Evolutionary conservation across 345 rosid species (phyloP), one percentile per base, ranked within the genome.

Genomic region (Eucalyptus urophylla): DNA sequence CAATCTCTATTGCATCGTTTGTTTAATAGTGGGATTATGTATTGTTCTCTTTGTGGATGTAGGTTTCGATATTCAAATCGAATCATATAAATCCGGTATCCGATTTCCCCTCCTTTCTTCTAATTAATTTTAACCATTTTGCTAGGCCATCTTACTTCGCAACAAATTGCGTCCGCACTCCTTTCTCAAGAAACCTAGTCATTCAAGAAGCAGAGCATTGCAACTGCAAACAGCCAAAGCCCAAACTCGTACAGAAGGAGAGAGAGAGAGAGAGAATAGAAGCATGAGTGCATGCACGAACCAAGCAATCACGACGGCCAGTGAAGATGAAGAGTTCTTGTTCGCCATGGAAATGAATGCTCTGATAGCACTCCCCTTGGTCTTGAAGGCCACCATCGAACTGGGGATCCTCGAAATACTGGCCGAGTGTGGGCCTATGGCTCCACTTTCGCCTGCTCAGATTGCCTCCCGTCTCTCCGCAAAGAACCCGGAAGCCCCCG

Each of bases 381-480:
- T 53, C 58, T 53, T 53, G 58, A 53, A 53, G 58, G 58, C 58
- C 24, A 21, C 58, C 58, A 21, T 53, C 58, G 58, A 53, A 53
- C 58, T 53, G 58, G 58, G 58, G 58, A 53, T 53, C 58, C 58
- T 53, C 25, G 58, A 53, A 21, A 53, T 53, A 8, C 58, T 53
- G 58, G 58, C 58, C 58, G 58, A 53, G 58, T 53, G 25, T 21
- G 58, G 58, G 25, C 58, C 58, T 53, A 53, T 53, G 58, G 58
- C 94, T 54, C 88, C 87, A 49, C 92, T 95, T 54, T 93, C 95
- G 49, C 88, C 93, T 6, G 88, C 91, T 3, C 90, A 94, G 88
- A 92, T 94, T 56, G 93, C 93, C 10, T 88, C 90, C 76, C 31
- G 43, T 16, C 91, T 95, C 8, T 93, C 91, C 47, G 80, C 94